Conservation (phyloP, 73 alveolate species). For the Stentor coeruleus region DNA sequence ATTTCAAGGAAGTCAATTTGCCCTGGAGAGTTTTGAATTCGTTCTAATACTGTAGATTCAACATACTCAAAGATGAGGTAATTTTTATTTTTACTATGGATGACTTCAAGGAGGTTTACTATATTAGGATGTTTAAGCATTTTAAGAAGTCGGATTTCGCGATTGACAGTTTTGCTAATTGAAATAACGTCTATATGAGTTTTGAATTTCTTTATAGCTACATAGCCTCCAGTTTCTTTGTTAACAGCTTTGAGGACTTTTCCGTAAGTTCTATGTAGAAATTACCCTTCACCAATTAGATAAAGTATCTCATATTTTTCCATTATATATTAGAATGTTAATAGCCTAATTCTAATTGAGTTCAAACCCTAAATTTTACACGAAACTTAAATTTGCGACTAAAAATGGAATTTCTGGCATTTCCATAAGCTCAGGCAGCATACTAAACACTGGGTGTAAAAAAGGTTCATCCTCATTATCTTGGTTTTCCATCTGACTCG, state of each 20-base stretch:
- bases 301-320: not conserved
- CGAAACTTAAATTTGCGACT: too few species aligned
- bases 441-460: too few species aligned
- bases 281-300: conserved; percentile 35
- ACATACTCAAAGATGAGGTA: conserved; percentile 47
- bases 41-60: conserved; percentile 43
- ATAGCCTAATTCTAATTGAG: too few species aligned
- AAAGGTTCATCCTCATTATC: too few species aligned
- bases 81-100: conserved; percentile 28
- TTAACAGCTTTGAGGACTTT: conserved; percentile 35
- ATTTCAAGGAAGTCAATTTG: too few species aligned
- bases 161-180: conserved; percentile 32
- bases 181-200: conserved; percentile 24
- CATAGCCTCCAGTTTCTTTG: conserved; percentile 24
- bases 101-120: conserved; percentile 36
- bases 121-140: conserved; percentile 33
- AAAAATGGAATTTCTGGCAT: too few species aligned
- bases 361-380: too few species aligned
- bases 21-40: conserved; percentile 24
- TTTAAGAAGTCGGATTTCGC: conserved; percentile 44
- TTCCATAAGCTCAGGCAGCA: too few species aligned
- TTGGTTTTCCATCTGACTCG: too few species aligned
- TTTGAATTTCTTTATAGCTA: conserved; percentile 48
- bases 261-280: conserved; percentile 36
- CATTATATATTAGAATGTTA: too few species aligned